Base-by-base conservation (phyloP, 2,329 filamentous ascomycete genomes). In the Pestalotiopsis sp. region DNA sequence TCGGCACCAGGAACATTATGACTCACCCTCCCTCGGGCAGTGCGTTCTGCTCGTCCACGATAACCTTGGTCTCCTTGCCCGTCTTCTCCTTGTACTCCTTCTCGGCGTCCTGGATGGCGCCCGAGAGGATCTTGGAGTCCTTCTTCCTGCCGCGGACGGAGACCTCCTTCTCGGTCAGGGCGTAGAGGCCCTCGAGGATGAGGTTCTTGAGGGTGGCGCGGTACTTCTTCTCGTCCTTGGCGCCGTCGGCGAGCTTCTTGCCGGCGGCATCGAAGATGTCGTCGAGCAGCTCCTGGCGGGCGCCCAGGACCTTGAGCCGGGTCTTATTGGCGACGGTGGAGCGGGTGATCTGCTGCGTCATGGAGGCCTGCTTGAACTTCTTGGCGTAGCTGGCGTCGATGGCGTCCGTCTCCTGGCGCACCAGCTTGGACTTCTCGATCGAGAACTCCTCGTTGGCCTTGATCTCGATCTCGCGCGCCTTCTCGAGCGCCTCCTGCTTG, bases 391-490 rank as follows among this genome's bases (percentile, higher is more conserved):
- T 86, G 73, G 87, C 86, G 85, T 99, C 96, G 86, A 99, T 98
- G 82, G 94, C 85, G 78, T 94, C 90, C 66, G 93, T 98, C 85
- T 98, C 96, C 84, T 97, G 91, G 80, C 94, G 95, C 76, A 98
- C 96, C 64, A 99, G 93, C 87, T 97, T 98, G 77, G 95, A 96
- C 86, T 99, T 99, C 81, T 99, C 96, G 80, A 98, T 98, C 80
- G 94, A 93, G 84, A 98, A 98, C 83, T 99, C 96, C 83, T 98
- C 94, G 86, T 98, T 95, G 82, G 96, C 96, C 85, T 98, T 98
- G 85, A 98, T 92, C 79, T 96, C 90, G 83, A 99, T 98, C 84
- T 99, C 96, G 80, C 93, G 93, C 77, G 94, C 94, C 85, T 99
- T 99, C 81, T 99, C 96, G 78, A 92, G 89, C 69, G 96, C 96